Percentiles rank a stretch among this genome's conserved stretches.
Conservation (phyloP, 2,329 filamentous ascomycete genomes). For the Penicillium sp. region DNA sequence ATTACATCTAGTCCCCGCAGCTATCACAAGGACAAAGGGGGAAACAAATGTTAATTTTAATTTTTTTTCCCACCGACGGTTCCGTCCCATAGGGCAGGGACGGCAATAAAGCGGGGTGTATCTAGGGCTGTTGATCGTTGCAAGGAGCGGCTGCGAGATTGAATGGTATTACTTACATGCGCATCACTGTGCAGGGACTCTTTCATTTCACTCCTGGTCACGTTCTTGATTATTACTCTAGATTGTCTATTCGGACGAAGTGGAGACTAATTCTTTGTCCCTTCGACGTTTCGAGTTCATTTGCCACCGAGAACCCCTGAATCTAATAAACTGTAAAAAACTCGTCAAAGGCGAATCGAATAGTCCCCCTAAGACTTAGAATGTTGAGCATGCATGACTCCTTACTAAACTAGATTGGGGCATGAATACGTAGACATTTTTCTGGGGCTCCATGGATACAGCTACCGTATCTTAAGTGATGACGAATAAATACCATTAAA, state of each 20-base stretch:
- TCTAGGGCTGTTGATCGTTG: constrained; percentile 26
- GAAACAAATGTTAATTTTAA: background rate
- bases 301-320: constrained; percentile 5
- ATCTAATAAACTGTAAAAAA: background rate
- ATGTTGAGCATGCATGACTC: constrained; percentile 6
- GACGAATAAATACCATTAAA: constrained; percentile 1
- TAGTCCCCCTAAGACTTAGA: background rate
- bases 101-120: constrained; percentile 21
- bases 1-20: constrained; percentile 14
- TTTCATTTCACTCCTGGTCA: background rate
- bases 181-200: constrained; percentile 9
- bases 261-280: background rate
- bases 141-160: constrained; percentile 27
- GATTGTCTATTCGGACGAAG: background rate
- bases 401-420: constrained; percentile 5
- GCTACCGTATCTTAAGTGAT: background rate
- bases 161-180: constrained; percentile 23
- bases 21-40: constrained; percentile 8
- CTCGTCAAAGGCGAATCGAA: background rate
- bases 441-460: background rate
- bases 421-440: constrained; percentile 12
- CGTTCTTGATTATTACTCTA: background rate
- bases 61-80: background rate
- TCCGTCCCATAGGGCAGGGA: constrained; percentile 10
- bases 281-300: background rate